A percentile compares a stretch with the other conserved stretches of the same genome.
phyloP scores from a whole-genome alignment of 805 yeast genomes.

The Candida sonorensis region DNA sequence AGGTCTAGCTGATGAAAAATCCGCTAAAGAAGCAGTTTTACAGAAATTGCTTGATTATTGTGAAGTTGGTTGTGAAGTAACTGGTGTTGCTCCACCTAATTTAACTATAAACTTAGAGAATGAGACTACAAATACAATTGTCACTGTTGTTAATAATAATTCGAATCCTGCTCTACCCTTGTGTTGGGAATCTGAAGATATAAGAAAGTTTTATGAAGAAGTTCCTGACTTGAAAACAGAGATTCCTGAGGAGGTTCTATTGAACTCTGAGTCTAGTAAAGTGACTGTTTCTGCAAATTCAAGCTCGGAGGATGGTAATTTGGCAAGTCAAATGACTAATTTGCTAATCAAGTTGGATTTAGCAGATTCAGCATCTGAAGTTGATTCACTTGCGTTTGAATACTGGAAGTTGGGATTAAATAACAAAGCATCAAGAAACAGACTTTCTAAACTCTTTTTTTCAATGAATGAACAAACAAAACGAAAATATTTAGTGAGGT shows the following conservation, averaged over 20 bases:
- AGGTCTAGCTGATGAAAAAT: no score
- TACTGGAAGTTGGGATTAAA: conserved; percentile 48
- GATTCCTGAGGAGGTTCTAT: conserved; percentile 23
- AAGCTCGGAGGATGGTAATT: no score
- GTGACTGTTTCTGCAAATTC: background rate
- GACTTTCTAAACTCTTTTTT: conserved; percentile 50
- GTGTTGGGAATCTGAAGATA: conserved; percentile 63
- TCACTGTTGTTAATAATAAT: conserved; percentile 19
- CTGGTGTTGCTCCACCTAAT: conserved; percentile 33
- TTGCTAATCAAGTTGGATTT: conserved; percentile 15
- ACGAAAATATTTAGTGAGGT: conserved; percentile 51
- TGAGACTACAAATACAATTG: conserved; percentile 17
- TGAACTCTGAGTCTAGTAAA: conserved; percentile 5
- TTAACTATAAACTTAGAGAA: conserved; percentile 23
- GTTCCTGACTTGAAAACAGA: conserved; percentile 37
- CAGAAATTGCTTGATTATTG: conserved; percentile 30
- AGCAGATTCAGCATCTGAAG: conserved; percentile 40
- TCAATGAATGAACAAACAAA: conserved; percentile 40
- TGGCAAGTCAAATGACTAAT: conserved; percentile 12
- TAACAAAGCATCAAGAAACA: conserved; percentile 65
- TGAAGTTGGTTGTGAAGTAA: conserved; percentile 35
- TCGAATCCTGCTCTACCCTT: conserved; percentile 3
- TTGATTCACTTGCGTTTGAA: conserved; percentile 40
- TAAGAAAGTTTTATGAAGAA: conserved; percentile 55
- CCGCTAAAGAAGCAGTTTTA: conserved; percentile 10